Evolutionary conservation across 23 red algal genomes (phyloP).

Genomic region (Chondrus crispus): DNA sequence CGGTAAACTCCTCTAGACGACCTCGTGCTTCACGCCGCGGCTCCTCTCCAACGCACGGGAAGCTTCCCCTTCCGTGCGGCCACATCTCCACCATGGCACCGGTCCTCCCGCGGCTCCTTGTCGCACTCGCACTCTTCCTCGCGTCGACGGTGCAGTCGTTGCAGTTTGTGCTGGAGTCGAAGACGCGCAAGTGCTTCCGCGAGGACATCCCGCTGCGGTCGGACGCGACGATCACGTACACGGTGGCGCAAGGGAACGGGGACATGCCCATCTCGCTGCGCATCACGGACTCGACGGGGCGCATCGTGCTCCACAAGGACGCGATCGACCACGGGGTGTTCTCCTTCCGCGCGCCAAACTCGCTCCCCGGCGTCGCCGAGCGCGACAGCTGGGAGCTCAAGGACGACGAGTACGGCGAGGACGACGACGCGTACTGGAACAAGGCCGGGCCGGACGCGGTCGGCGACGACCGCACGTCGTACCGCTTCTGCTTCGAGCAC

Average conservation of each 20-base stretch:
- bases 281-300: slow-evolving; percentile 13
- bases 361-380: slow-evolving; percentile 7
- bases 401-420: slow-evolving; percentile 25
- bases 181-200: slow-evolving; percentile 36
- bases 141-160: neutral
- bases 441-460: slow-evolving; percentile 8
- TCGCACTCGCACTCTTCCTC: neutral
- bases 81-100: neutral
- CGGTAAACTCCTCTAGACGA: too few species aligned
- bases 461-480: slow-evolving; percentile 24
- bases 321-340: slow-evolving; percentile 51
- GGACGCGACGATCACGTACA: slow-evolving; percentile 34
- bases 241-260: slow-evolving; percentile 39
- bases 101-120: neutral
- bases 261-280: slow-evolving; percentile 40
- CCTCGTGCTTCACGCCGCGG: too few species aligned
- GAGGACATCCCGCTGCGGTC: slow-evolving; percentile 47
- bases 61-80: neutral
- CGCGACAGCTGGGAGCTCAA: slow-evolving; percentile 27
- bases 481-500: slow-evolving; percentile 62
- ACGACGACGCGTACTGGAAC: slow-evolving; percentile 35
- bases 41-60: too few species aligned
- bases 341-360: slow-evolving; percentile 33
- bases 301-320: neutral
- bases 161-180: slow-evolving; percentile 28